These are phyloP conservation scores for Friedmanniomyces simplex DNA, from an alignment of 495 filamentous ascomycete species.

Conservation along the genomic window DNA sequence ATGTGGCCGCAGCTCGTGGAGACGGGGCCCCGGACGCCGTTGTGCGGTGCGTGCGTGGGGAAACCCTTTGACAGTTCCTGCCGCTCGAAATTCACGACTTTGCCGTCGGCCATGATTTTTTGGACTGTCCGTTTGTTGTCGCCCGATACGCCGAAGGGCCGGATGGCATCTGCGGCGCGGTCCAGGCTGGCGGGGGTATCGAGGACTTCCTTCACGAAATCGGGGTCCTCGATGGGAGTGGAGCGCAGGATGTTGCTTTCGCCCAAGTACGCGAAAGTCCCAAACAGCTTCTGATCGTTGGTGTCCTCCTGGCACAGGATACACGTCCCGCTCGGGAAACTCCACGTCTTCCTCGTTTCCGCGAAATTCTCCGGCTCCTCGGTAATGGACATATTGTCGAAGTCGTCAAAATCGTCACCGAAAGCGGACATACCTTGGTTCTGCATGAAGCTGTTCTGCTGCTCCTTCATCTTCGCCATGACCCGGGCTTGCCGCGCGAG, in stretches of 20 bases:
- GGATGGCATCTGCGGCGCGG: constrained; percentile 63
- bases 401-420: constrained; percentile 58
- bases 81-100: constrained; percentile 58
- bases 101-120: constrained; percentile 62
- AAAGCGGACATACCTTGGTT: constrained; percentile 72
- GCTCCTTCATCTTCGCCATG: constrained; percentile 94
- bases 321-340: constrained; percentile 88
- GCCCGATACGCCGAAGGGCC: constrained; percentile 82
- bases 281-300: constrained; percentile 77
- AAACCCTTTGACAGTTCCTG: constrained; percentile 86
- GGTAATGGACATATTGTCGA: constrained; percentile 40
- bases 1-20: constrained; percentile 91
- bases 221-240: constrained; percentile 67
- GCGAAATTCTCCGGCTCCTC: constrained; percentile 20
- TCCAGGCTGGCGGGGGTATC: constrained; percentile 72
- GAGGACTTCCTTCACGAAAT: constrained; percentile 74
- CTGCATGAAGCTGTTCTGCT: constrained; percentile 87
- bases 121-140: constrained; percentile 70
- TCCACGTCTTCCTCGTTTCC: constrained; percentile 67
- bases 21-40: constrained; percentile 64
- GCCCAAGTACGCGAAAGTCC: constrained; percentile 80
- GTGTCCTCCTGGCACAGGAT: constrained; percentile 96
- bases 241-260: constrained; percentile 81
- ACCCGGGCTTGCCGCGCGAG: constrained; percentile 79
- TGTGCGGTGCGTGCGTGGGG: constrained; percentile 39